Conservation (phyloP, 495 filamentous ascomycete species). For the Oidiodendron maius region DNA sequence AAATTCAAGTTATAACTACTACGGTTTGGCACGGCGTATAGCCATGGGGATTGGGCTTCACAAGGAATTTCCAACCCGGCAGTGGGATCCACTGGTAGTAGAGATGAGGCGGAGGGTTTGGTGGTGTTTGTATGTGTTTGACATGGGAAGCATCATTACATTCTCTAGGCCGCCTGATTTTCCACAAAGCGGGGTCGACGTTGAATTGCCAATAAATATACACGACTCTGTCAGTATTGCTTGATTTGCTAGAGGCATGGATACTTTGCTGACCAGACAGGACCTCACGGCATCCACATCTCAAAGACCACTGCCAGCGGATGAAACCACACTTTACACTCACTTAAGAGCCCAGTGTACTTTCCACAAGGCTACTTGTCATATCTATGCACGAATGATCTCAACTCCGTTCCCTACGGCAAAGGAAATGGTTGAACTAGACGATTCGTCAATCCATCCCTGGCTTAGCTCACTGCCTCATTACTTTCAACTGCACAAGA, state of each 20-base stretch:
- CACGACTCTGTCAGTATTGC: conserved; percentile 30
- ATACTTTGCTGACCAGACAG: background rate
- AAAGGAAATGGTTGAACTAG: conserved; percentile 38
- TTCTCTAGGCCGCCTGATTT: conserved; percentile 34
- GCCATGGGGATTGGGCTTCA: conserved; percentile 49
- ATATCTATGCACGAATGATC: conserved; percentile 45
- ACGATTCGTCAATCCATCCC: conserved; percentile 40
- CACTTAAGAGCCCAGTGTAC: conserved; percentile 40
- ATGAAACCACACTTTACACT: conserved; percentile 43
- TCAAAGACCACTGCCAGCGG: conserved; percentile 34
- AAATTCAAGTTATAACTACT: conserved; percentile 49
- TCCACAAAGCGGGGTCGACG: conserved; percentile 42
- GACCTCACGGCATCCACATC: conserved; percentile 28
- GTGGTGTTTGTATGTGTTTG: conserved; percentile 25
- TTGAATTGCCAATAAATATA: conserved; percentile 39
- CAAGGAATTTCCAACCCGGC: conserved; percentile 50
- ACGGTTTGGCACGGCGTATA: conserved; percentile 45
- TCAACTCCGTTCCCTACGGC: conserved; percentile 42
- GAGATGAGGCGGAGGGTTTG: conserved; percentile 25
- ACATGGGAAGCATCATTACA: conserved; percentile 25
- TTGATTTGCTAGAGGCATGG: conserved; percentile 26
- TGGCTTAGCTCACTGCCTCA: conserved; percentile 40
- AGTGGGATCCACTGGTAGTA: conserved; percentile 41
- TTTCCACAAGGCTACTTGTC: conserved; percentile 44
- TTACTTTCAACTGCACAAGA: conserved; percentile 48